Base-by-base conservation (phyloP, 148 eudicot species). In the Nepenthes gracilis region DNA sequence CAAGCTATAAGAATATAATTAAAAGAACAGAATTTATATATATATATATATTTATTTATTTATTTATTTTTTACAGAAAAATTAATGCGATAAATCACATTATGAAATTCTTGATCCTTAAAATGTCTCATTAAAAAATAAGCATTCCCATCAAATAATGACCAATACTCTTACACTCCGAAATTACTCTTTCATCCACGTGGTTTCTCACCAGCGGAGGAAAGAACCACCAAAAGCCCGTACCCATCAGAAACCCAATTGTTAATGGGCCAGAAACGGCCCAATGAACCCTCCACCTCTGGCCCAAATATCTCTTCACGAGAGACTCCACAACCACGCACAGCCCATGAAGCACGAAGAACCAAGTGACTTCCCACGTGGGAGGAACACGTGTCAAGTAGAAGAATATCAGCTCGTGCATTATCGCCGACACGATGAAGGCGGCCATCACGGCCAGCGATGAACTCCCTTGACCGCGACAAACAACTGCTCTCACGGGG, bases 401-500 rank as follows among this genome's bases (percentile, higher is more conserved):
- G 43, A 77, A 90, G 51, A 79, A 81, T 0, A 83, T 33, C 3
- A 90, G 70, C 81, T 90, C 97, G 52, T 90, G 97, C 92, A 87
- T 87, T 32, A 87, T 36, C 0, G 87, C 97, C 0, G 97, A 87
- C 0, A 85, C 95, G 0, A 70, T 1, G 35, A 75, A 75, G 1
- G 78, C 64, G 12, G 64, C 68, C 64, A 70, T 35, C 0, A 57
- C 57, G 4, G 58, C 74, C 11, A 34, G 9, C 2, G 72, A 2
- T 0, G 61, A 34, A 6, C 67, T 68, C 74, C 74, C 58, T 48
- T 12, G 35, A 2, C 33, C 36, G 0, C 65, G 64, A 63, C 74
- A n/a, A 65, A 62, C 61, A 2, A 10, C 62, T 38, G 48, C 47
- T 71, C 65, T 75, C 4, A 62, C 49, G 0, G 90, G 86, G 11